These are phyloP conservation scores for Penicillium sp. DNA, from an alignment of 2,329 filamentous ascomycete species.

Conservation along the genomic window DNA sequence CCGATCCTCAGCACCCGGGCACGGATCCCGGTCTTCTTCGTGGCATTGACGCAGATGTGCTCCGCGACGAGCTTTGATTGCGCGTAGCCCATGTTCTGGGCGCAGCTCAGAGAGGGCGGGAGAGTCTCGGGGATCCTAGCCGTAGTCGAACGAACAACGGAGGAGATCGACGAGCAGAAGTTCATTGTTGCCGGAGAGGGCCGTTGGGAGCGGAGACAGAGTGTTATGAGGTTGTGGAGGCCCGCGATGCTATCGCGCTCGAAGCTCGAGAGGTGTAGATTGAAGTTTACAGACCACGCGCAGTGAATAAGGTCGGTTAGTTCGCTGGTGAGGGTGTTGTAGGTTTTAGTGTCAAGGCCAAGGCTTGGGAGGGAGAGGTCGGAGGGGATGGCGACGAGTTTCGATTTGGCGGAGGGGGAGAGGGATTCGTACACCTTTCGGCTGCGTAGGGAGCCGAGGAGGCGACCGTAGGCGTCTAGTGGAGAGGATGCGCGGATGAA, in stretches of 20 bases:
- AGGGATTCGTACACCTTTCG: slow-evolving; percentile 39
- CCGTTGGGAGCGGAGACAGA: slow-evolving; percentile 40
- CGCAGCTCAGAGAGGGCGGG: slow-evolving; percentile 28
- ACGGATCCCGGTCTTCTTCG: slow-evolving; percentile 20
- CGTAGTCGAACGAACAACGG: slow-evolving; percentile 40
- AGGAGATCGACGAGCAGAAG: slow-evolving; percentile 57
- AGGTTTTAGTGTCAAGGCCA: slow-evolving; percentile 52
- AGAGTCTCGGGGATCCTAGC: slow-evolving; percentile 34
- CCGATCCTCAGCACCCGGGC: slow-evolving; percentile 40
- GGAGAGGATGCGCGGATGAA: slow-evolving; percentile 57
- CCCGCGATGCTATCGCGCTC: slow-evolving; percentile 58
- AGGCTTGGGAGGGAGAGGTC: slow-evolving; percentile 54
- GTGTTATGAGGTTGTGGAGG: slow-evolving; percentile 49
- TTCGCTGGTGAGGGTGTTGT: slow-evolving; percentile 47
- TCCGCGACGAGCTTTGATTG: slow-evolving; percentile 45
- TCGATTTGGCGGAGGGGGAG: slow-evolving; percentile 30
- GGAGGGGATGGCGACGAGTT: slow-evolving; percentile 55
- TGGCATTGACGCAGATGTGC: slow-evolving; percentile 34
- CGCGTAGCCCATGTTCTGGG: slow-evolving; percentile 50
- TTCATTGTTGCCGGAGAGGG: slow-evolving; percentile 47
- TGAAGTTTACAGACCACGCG: slow-evolving; percentile 71
- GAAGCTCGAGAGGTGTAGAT: slow-evolving; percentile 61
- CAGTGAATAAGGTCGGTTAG: slow-evolving; percentile 63
- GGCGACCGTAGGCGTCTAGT: slow-evolving; percentile 49
- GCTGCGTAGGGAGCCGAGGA: slow-evolving; percentile 49